Conservation (phyloP, 106 monocot species). For the Platanthera zijinensis region DNA sequence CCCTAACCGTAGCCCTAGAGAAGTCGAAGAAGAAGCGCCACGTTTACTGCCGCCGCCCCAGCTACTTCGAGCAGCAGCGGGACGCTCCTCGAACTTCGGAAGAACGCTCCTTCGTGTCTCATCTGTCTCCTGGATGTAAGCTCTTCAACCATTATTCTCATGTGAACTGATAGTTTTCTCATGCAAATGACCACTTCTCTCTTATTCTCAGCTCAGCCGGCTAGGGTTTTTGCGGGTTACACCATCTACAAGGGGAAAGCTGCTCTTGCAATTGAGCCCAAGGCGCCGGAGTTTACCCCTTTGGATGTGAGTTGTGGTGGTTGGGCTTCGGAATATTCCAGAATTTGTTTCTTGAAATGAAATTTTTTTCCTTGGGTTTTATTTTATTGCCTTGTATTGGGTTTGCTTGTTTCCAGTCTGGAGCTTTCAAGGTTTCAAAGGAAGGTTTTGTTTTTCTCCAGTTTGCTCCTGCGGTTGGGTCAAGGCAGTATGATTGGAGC, state of each 20-base stretch:
- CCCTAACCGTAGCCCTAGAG: background rate
- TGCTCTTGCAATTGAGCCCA: conserved; percentile 68
- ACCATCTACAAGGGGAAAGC: conserved; percentile 98
- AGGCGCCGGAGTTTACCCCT: conserved; percentile 70
- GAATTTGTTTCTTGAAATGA: background rate
- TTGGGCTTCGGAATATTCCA: background rate
- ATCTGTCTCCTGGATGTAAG: conserved; percentile 13
- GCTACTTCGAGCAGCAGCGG: conserved; percentile 23
- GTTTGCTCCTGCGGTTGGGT: conserved; percentile 72
- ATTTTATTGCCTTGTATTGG: background rate
- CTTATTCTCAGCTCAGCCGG: conserved; percentile 18
- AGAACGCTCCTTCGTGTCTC: conserved; percentile 1
- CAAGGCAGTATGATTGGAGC: conserved; percentile 88
- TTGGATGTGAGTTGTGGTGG: conserved; percentile 44
- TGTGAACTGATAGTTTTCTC: background rate
- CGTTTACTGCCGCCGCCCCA: conserved; percentile 21
- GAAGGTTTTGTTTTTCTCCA: conserved; percentile 81
- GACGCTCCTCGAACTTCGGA: background rate
- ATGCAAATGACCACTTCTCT: background rate
- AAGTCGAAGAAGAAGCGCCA: conserved; percentile 9
- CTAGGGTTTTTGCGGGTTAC: conserved; percentile 64
- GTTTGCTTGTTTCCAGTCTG: conserved; percentile 42
- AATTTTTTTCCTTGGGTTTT: background rate
- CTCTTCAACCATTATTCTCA: background rate
- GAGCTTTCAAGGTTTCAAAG: conserved; percentile 74